phyloP scores from a whole-genome alignment of 73 alveolate species.

The Paraurostyla sp. region DNA sequence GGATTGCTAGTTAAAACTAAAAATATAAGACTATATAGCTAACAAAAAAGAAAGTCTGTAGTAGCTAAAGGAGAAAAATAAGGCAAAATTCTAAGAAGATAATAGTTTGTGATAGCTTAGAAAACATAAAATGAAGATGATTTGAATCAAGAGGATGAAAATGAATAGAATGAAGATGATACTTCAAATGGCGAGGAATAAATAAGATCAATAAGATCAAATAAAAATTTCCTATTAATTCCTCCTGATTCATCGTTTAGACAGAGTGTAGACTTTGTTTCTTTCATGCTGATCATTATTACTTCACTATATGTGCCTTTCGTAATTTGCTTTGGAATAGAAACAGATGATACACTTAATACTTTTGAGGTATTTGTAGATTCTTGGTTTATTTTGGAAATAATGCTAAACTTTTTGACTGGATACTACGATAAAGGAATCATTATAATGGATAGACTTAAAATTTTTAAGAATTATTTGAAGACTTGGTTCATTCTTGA shows the following conservation, averaged over 20 bases:
- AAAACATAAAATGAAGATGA: not conserved
- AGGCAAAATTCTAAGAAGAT: too few species aligned
- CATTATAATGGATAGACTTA: conserved; percentile 6
- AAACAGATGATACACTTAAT: conserved; percentile 8
- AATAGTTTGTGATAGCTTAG: too few species aligned
- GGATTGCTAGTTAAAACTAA: too few species aligned
- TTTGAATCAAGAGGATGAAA: not conserved
- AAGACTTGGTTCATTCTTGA: conserved; percentile 22
- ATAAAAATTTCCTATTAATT: not conserved
- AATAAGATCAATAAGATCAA: not conserved
- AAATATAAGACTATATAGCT: not conserved
- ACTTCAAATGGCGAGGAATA: conserved; percentile 7
- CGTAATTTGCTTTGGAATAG: conserved; percentile 57
- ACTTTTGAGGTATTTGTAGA: conserved; percentile 65
- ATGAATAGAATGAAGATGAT: not conserved
- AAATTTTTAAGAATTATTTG: not conserved
- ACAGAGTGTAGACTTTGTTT: not conserved
- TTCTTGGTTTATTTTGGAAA: conserved; percentile 63
- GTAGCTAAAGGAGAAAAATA: not conserved
- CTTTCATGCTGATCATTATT: conserved; percentile 40
- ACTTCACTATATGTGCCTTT: conserved; percentile 71
- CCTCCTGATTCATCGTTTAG: conserved; percentile 34
- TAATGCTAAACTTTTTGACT: conserved; percentile 57
- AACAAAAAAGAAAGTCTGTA: not conserved
- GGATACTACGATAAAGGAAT: conserved; percentile 69